phyloP scores from a whole-genome alignment of 768 basidiomycete genomes.

The Amanita pseudoporphyria region DNA sequence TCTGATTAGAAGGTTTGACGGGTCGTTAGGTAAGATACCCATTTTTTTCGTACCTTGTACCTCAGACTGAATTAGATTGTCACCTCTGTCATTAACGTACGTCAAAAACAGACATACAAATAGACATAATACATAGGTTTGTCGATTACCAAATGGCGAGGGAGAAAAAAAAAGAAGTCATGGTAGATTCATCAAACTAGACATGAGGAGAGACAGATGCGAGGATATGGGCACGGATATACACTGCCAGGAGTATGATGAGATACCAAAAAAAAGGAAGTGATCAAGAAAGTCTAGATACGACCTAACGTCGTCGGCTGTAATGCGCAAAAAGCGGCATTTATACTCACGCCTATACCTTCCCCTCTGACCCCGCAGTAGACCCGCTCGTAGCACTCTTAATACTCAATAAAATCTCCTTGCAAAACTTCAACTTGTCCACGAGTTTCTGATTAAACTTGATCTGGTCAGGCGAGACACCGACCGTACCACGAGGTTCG shows the following conservation, averaged over 20 bases:
- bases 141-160: no score
- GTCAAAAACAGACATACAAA: background rate
- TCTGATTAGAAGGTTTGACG: slow-evolving; percentile 9
- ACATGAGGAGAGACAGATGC: background rate
- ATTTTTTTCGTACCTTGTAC: no score
- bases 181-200: background rate
- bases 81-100: no score
- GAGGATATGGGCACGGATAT: no score
- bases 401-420: slow-evolving; percentile 72
- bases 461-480: slow-evolving; percentile 29
- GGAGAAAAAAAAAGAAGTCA: background rate
- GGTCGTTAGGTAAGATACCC: no score
- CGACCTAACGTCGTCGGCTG: background rate
- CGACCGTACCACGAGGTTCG: slow-evolving; percentile 2
- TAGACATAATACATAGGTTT: background rate
- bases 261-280: background rate
- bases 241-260: background rate
- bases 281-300: background rate
- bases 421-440: slow-evolving; percentile 80
- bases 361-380: slow-evolving; percentile 18
- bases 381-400: slow-evolving; percentile 41
- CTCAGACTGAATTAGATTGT: no score
- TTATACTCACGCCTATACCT: background rate
- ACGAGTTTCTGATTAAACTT: slow-evolving; percentile 58
- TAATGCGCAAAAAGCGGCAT: background rate